A percentile compares a stretch with the other conserved stretches of the same genome.
phyloP scores from a whole-genome alignment of 345 rosid genomes.

The Brassica carinata region DNA sequence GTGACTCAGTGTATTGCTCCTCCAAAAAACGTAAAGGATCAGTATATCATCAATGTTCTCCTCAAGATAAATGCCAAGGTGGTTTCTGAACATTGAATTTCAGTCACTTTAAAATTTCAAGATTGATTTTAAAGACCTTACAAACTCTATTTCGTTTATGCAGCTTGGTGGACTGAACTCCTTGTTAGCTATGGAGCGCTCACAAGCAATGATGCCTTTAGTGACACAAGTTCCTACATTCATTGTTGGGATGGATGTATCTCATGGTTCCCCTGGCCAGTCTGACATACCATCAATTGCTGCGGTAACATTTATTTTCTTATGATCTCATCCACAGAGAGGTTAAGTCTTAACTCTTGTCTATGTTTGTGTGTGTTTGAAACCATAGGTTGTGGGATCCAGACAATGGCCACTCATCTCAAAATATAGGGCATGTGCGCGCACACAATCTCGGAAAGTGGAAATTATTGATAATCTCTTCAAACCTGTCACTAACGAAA shows the following conservation, averaged over 20 bases:
- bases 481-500: conserved; percentile 48
- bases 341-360: neutral
- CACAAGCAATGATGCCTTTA: conserved; percentile 59
- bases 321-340: neutral
- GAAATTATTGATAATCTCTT: conserved; percentile 88
- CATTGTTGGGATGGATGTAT: conserved; percentile 96
- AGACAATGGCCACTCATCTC: conserved; percentile 89
- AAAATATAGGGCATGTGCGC: conserved; percentile 81
- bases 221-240: conserved; percentile 77
- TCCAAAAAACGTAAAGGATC: conserved; percentile 61
- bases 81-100: neutral
- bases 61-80: conserved; percentile 97
- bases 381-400: conserved; percentile 68
- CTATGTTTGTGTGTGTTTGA: conserved; percentile 11
- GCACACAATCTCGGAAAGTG: conserved; percentile 79
- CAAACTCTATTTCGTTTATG: neutral
- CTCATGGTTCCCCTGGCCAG: conserved; percentile 94
- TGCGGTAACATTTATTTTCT: conserved; percentile 56
- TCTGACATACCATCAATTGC: conserved; percentile 88
- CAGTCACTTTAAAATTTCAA: neutral
- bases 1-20: conserved; percentile 95
- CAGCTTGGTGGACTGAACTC: conserved; percentile 97
- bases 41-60: conserved; percentile 85
- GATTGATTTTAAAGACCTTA: conserved; percentile 10
- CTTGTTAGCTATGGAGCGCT: conserved; percentile 61